Base-by-base conservation (phyloP, 441 rosid genomes). In the Aleurites moluccanus region DNA sequence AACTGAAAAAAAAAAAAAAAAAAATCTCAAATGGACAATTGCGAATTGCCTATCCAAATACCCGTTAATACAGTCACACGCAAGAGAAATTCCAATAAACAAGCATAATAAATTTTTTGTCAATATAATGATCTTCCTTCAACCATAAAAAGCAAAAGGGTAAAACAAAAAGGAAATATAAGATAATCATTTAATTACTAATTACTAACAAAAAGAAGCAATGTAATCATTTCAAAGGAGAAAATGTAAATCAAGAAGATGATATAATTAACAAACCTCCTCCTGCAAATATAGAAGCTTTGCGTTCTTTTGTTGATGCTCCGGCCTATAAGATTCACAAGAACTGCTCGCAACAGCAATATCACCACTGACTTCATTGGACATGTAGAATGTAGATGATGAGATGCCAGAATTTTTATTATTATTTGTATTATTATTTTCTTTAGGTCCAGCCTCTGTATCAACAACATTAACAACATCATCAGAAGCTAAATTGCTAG, bases 201-300 rank as follows among this genome's bases (percentile, higher is more conserved):
- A 13, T 10, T 10, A 33, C 9, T 38, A 47, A 4, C 3, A 9
- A 40, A 53, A 60, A 28, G 16, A 47, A 47, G 47, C 47, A 15
- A 33, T 1, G 21, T 35, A 33, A 21, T 49, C 5, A 50, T 42
- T 16, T 18, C 42, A 10, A 42, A 61, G 21, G 52, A 28, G 9
- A n/a, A 28, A 4, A 66, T 56, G 8, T 8, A 6, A 38, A 38
- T 38, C 40, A 38, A 38, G 40, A n/a, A 45, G 15, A 10, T 33
- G 23, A 30, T 50, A 67, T n/a, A 61, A 57, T 38, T 59, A 56
- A 84, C 88, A 53, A 79, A 88, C 92, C 94, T 90, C 94, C 64
- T 88, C 89, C 33, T 85, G 89, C 82, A 90, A 79, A 71, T 73
- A 85, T 15, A 87, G 62, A 25, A 88, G 92, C 72, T 84, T 84